phyloP scores from a whole-genome alignment of 768 basidiomycete species.

The Hygrocybe coccinea region DNA sequence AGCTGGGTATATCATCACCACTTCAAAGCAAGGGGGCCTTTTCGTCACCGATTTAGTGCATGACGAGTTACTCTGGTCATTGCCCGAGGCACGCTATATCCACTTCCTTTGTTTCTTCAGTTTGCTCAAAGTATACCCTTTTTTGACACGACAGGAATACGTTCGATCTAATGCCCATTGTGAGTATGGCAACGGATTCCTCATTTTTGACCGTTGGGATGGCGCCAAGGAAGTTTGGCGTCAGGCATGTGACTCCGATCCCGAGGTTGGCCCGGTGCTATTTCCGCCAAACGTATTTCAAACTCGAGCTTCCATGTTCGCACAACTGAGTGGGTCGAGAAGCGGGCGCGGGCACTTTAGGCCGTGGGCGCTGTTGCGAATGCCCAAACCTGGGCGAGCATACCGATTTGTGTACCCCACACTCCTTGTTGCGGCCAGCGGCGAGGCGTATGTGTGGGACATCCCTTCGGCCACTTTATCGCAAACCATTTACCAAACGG shows the following conservation, averaged over 20 bases:
- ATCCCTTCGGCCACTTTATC: slow-evolving; percentile 46
- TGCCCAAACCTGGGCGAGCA: slow-evolving; percentile 45
- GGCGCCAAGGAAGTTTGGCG: slow-evolving; percentile 71
- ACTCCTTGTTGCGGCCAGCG: slow-evolving; percentile 45
- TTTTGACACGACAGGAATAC: slow-evolving; percentile 33
- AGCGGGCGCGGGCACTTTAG: slow-evolving; percentile 47
- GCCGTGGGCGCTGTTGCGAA: slow-evolving; percentile 54
- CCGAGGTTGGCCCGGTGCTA: slow-evolving; percentile 14
- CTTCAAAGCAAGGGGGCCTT: slow-evolving; percentile 51
- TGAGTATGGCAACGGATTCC: slow-evolving; percentile 68
- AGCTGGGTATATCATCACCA: slow-evolving; percentile 55
- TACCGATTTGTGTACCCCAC: slow-evolving; percentile 68
- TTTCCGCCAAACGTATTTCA: slow-evolving; percentile 34
- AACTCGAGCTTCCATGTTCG: slow-evolving; percentile 11
- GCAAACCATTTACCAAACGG: slow-evolving; percentile 44
- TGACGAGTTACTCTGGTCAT: slow-evolving; percentile 54
- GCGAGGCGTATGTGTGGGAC: slow-evolving; percentile 58
- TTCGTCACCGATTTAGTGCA: slow-evolving; percentile 50
- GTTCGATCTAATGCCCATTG: slow-evolving; percentile 59
- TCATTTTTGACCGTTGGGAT: slow-evolving; percentile 60
- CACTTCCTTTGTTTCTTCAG: too few relatives aligned
- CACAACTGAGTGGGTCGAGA: slow-evolving; percentile 11
- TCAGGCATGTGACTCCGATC: slow-evolving; percentile 31
- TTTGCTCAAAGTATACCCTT: not conserved
- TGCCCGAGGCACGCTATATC: slow-evolving; percentile 43